phyloP scores from a whole-genome alignment of 352 stramenopile species.

The Aphanomyces astaci region DNA sequence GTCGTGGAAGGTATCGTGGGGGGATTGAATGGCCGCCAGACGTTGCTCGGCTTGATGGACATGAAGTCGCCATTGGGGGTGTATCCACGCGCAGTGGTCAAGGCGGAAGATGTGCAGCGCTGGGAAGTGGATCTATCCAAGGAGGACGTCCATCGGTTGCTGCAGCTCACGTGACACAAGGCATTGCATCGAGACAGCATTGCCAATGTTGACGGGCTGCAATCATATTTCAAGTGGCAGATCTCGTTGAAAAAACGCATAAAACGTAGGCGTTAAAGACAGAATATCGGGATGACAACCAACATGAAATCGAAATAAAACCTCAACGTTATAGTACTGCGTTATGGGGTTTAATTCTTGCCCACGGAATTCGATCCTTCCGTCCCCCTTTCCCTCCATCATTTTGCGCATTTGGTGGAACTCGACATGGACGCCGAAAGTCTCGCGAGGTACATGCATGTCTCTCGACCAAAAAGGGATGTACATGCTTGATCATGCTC shows the following conservation, averaged over 20 bases:
- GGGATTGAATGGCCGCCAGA: slow-evolving; percentile 49
- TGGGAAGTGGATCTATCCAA: slow-evolving; percentile 28
- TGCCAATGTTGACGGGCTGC: no score
- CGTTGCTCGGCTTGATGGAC: slow-evolving; percentile 46
- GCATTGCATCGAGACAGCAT: background rate
- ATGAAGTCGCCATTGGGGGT: slow-evolving; percentile 55
- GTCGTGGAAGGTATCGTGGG: slow-evolving; percentile 9
- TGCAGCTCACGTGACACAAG: background rate
- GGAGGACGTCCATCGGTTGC: background rate
- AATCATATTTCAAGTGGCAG: no score
- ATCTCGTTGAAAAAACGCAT: background rate
- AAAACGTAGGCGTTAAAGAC: background rate
- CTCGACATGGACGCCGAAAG: slow-evolving; percentile 17
- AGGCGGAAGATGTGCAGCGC: slow-evolving; percentile 43
- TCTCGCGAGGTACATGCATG: slow-evolving; percentile 13
- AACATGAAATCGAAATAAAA: background rate
- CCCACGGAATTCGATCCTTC: background rate
- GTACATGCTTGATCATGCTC: no score
- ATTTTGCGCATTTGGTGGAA: background rate
- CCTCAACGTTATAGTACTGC: background rate
- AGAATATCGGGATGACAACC: no score
- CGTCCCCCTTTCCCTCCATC: background rate
- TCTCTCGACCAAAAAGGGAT: background rate
- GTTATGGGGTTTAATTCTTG: background rate
- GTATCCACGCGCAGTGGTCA: slow-evolving; percentile 53